Evolutionary conservation across 1,284 basidiomycete genomes (phyloP), one percentile per base, ranked within the genome.

Genomic region (Sphaerobolus stellatus): DNA sequence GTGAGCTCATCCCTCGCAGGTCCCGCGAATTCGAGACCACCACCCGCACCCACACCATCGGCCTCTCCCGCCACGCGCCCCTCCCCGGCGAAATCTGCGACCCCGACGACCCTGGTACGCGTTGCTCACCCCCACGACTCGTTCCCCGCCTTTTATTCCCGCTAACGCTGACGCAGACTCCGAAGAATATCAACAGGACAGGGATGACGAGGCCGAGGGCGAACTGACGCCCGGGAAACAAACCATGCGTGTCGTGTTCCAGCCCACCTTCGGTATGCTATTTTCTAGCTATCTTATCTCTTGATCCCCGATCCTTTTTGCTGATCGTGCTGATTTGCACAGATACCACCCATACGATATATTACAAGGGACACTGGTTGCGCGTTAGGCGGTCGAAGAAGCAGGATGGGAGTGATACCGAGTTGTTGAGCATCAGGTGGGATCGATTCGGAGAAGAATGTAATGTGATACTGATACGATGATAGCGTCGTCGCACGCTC

Each of bases 11-110:
- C 25, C 3, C 29, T 25, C 36, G 27, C 28, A 59, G 61, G 44
- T 89, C 87, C 11, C 81, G 88, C 53, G 88, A 91, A 69, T 90
- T 91, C 59, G 88, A 91, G 71, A 90, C 88, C 1, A 91, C 88
- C 9, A 90, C 88, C 9, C 81, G 86, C 36, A 79, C 82, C 3
- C 73, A 75, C 28, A 81, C 67, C 54, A 81, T 71, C 52, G 82
- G 69, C 62, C 80, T 71, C 73, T 78, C 64, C 48, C 45, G 52
- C 25, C 40, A 48, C 25, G 69, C 74, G 62, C 75, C 71, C 48
- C 75, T 71, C 33, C 71, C 72, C 48, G 73, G 73, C 27, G 79
- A 80, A 66, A 82, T 79, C 66, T 81, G 80, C 6, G 85, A 86
- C 50, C 79, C 77, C 5, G 84, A 86, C 48, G 84, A 86, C 30